phyloP scores from a whole-genome alignment of 2,329 filamentous ascomycete genomes.

The Fusarium ramigenum region DNA sequence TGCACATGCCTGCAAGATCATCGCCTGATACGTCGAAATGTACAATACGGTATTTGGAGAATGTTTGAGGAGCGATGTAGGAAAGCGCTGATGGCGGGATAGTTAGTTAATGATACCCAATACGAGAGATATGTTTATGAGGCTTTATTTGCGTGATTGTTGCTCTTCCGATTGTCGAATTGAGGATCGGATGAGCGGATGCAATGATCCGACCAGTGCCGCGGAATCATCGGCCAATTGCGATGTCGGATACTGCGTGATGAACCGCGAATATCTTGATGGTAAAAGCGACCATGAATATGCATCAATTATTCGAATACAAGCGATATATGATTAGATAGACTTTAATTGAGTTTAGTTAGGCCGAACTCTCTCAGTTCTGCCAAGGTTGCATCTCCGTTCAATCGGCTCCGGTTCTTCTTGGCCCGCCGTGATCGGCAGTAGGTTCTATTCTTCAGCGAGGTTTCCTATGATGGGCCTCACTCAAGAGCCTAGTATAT shows the following conservation, averaged over 20 bases:
- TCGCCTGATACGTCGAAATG: slow-evolving; percentile 4
- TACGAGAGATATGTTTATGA: not conserved
- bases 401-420: not conserved
- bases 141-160: not conserved
- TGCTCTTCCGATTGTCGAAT: not conserved
- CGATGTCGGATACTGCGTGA: not conserved
- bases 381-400: not conserved
- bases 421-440: not conserved
- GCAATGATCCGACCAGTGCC: not conserved
- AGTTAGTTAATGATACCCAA: slow-evolving; percentile 17
- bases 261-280: too few species aligned
- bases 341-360: not conserved
- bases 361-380: not conserved
- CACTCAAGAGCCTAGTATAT: accelerated
- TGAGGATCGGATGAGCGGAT: not conserved
- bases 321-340: not conserved
- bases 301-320: not conserved
- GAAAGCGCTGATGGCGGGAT: not conserved
- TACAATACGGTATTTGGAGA: slow-evolving; percentile 1
- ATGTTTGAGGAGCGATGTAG: not conserved
- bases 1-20: not conserved
- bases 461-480: accelerated
- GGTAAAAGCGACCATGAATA: too few species aligned
- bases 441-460: accelerated
- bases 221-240: not conserved